Evolutionary conservation across 768 basidiomycete species (phyloP).

Genomic region (Amanita muscaria): DNA sequence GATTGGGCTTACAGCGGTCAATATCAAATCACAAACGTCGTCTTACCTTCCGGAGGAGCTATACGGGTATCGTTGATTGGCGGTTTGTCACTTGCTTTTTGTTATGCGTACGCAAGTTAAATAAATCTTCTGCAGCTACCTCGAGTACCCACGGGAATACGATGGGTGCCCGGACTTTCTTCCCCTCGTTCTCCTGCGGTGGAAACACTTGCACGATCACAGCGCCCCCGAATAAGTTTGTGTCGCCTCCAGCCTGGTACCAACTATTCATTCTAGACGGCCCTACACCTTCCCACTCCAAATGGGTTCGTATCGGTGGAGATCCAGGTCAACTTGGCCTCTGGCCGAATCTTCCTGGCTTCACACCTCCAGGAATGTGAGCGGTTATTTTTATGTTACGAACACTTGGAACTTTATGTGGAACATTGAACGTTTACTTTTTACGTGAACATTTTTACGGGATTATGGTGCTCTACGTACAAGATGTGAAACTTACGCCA

Average conservation of each 20-base stretch:
- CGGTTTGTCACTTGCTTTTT: conserved; percentile 30
- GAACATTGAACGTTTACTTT: no score
- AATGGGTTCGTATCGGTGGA: conserved; percentile 72
- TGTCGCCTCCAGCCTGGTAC: conserved; percentile 72
- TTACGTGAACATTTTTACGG: no score
- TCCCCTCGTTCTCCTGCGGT: conserved; percentile 61
- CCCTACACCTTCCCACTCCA: conserved; percentile 66
- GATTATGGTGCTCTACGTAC: no score
- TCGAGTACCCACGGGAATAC: conserved; percentile 74
- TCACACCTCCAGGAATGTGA: conserved; percentile 53
- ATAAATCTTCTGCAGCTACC: conserved; percentile 32
- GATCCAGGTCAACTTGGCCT: conserved; percentile 63
- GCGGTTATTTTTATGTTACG: background rate
- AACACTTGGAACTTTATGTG: no score
- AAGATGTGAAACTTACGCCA: no score
- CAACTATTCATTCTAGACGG: conserved; percentile 73
- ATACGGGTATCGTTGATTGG: conserved; percentile 59
- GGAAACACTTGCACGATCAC: conserved; percentile 71
- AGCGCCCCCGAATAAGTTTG: conserved; percentile 59
- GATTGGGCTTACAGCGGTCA: conserved; percentile 56
- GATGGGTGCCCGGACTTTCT: conserved; percentile 65
- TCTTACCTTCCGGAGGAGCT: conserved; percentile 31
- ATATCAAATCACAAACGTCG: conserved; percentile 46
- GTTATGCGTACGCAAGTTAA: conserved; percentile 6
- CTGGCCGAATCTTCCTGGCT: conserved; percentile 66